These are phyloP conservation scores for Sporothrix pseudoabietina DNA, from an alignment of 2,329 filamentous ascomycete species.

Conservation along the genomic window DNA sequence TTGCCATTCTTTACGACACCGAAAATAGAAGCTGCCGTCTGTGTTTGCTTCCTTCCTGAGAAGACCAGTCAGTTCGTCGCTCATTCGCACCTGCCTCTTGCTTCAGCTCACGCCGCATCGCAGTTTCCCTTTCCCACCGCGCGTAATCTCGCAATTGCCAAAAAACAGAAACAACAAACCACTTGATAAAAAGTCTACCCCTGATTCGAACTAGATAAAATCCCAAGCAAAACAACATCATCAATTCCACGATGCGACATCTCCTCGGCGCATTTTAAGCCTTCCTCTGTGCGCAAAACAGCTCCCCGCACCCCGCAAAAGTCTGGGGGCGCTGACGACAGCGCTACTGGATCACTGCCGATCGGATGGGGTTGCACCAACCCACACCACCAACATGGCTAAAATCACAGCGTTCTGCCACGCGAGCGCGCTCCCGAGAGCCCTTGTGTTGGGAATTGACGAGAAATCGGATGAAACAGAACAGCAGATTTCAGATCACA, in stretches of 20 bases:
- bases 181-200: background rate
- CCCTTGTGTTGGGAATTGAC: background rate
- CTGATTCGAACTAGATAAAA: background rate
- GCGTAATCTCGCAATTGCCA: background rate
- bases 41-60: background rate
- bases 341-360: background rate
- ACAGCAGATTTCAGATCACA: background rate
- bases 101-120: background rate
- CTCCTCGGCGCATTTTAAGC: background rate
- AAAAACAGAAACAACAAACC: background rate
- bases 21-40: background rate
- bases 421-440: background rate
- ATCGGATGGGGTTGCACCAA: slow-evolving; percentile 6
- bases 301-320: slow-evolving; percentile 6
- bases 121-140: background rate
- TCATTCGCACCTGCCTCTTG: background rate
- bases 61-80: background rate
- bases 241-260: background rate
- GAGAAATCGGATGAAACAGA: slow-evolving; percentile 10
- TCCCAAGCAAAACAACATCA: background rate
- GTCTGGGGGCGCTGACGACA: background rate
- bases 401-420: background rate
- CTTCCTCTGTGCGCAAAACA: background rate
- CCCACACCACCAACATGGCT: background rate
- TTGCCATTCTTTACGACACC: background rate